phyloP scores from a whole-genome alignment of 2,329 filamentous ascomycete genomes.

The Acephala macrosclerotiorum region DNA sequence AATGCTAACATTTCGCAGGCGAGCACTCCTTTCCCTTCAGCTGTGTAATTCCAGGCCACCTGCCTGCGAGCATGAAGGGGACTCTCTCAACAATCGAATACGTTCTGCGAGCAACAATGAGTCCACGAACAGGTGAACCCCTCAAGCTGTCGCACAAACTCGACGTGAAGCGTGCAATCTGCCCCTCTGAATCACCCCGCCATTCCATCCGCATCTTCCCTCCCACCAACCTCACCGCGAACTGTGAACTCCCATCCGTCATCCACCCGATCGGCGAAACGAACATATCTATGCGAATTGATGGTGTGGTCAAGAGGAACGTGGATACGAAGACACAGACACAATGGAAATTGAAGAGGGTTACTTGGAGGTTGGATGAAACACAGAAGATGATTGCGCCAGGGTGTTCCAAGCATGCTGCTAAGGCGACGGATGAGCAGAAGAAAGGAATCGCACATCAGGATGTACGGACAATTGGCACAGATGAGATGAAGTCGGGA shows the following conservation, averaged over 20 bases:
- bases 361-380: slow-evolving; percentile 94
- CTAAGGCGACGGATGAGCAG: slow-evolving; percentile 53
- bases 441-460: slow-evolving; percentile 76
- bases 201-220: slow-evolving; percentile 94
- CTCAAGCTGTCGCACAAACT: slow-evolving; percentile 74
- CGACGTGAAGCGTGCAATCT: slow-evolving; percentile 79
- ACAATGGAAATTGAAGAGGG: slow-evolving; percentile 87
- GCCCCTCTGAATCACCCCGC: slow-evolving; percentile 77
- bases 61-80: slow-evolving; percentile 85
- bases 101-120: slow-evolving; percentile 73
- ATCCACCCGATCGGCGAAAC: slow-evolving; percentile 88
- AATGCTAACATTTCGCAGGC: slow-evolving; percentile 50
- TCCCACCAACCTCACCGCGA: slow-evolving; percentile 90
- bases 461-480: slow-evolving; percentile 79
- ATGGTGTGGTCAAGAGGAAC: slow-evolving; percentile 81
- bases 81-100: slow-evolving; percentile 79
- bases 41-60: slow-evolving; percentile 80
- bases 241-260: slow-evolving; percentile 81
- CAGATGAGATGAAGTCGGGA: slow-evolving; percentile 81
- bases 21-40: slow-evolving; percentile 88
- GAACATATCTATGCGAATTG: slow-evolving; percentile 79
- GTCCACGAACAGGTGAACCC: slow-evolving; percentile 65
- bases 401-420: slow-evolving; percentile 78
- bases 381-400: slow-evolving; percentile 79
- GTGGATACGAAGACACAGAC: slow-evolving; percentile 74